Percentiles rank a stretch among this genome's conserved stretches.
These are phyloP conservation scores for Neonectria faginata DNA, from an alignment of 2,329 filamentous ascomycete genomes.

Conservation along the genomic window DNA sequence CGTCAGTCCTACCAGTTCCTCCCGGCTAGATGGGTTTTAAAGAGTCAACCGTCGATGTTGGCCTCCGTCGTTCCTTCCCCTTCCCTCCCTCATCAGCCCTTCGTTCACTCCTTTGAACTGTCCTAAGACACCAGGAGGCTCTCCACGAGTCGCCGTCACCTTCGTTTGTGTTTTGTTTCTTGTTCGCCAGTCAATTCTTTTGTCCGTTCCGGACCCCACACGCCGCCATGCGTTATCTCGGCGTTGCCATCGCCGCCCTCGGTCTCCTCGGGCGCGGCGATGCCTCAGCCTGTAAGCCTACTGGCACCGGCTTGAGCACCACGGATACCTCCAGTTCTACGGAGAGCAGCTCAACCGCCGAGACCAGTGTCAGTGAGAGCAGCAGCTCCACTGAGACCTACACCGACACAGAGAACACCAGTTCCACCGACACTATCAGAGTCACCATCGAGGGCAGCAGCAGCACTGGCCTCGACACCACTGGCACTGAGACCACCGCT, in stretches of 20 bases:
- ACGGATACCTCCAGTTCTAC: not conserved
- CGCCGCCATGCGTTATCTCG: constrained; percentile 13
- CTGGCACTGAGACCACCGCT: too few species aligned
- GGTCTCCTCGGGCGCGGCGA: constrained; percentile 14
- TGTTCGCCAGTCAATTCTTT: constrained; percentile 14
- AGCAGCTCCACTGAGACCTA: too few species aligned
- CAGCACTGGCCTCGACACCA: too few species aligned
- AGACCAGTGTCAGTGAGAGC: too few species aligned
- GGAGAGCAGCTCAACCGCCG: not conserved
- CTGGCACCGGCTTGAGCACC: not conserved
- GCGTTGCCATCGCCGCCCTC: constrained; percentile 19
- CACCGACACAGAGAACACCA: too few species aligned
- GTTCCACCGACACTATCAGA: too few species aligned
- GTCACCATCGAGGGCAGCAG: too few species aligned
- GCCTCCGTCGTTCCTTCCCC: not conserved
- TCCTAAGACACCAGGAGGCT: not conserved
- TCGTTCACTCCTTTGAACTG: constrained; percentile 19
- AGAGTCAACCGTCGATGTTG: constrained; percentile 3
- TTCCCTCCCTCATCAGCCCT: not conserved
- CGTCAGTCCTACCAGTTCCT: not conserved
- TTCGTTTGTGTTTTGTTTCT: constrained; percentile 2
- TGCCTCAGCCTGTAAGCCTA: constrained; percentile 1
- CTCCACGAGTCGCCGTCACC: constrained; percentile 18
- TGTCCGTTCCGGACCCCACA: constrained; percentile 3
- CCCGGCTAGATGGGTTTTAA: not conserved